A percentile compares a stretch with the other conserved stretches of the same genome.
Conservation (phyloP, 257 asterid genomes). For the Solanum sejunctum region DNA sequence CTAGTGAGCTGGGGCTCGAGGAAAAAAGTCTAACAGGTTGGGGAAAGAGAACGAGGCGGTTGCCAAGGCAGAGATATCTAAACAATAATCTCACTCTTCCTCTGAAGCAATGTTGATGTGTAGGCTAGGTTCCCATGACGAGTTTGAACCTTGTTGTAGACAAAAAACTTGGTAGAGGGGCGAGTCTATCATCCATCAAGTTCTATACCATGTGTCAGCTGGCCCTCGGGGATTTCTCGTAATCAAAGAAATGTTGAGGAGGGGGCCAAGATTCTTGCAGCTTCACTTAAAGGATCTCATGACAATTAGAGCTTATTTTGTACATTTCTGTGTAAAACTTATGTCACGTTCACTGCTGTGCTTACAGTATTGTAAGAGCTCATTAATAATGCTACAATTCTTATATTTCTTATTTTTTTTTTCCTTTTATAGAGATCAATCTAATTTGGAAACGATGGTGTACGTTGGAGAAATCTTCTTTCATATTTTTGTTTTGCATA, state of each 20-base stretch:
- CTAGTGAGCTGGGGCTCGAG: conserved; percentile 10
- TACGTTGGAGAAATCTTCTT: not conserved
- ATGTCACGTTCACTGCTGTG: not conserved
- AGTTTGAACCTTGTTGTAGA: not conserved
- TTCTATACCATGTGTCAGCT: not conserved
- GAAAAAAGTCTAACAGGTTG: conserved; percentile 44
- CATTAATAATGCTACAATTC: not conserved
- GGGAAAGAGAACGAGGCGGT: conserved; percentile 72
- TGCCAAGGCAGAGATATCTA: conserved; percentile 48
- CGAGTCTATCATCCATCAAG: not conserved
- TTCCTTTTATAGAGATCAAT: not conserved
- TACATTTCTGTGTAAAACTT: not conserved
- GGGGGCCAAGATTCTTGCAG: not conserved
- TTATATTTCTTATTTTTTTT: too few species aligned
- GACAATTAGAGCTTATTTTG: not conserved
- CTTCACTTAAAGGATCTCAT: not conserved
- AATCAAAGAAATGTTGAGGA: not conserved
- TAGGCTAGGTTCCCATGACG: not conserved
- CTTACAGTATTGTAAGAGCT: not conserved
- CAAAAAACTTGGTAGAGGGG: not conserved
- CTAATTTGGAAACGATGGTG: not conserved
- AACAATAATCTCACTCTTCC: conserved; percentile 15
- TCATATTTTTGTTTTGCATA: not conserved
- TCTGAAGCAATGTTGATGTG: conserved; percentile 5
- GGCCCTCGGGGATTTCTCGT: not conserved